Evolutionary conservation across 345 rosid genomes (phyloP).

Genomic region (Linum trigynum): DNA sequence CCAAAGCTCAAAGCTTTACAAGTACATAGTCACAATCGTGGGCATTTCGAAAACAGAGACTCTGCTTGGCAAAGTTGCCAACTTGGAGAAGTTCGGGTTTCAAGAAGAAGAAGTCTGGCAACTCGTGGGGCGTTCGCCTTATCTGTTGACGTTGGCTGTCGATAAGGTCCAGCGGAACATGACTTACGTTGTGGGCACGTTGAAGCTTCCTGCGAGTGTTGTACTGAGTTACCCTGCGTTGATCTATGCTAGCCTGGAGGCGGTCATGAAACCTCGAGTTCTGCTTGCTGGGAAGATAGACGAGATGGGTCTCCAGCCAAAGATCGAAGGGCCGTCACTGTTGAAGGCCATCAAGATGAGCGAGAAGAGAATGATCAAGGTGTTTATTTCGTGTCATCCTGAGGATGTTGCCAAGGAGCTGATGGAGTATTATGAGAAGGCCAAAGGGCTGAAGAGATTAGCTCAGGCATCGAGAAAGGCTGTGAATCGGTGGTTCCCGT

Average conservation of each 20-base stretch:
- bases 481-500: constrained; percentile 53
- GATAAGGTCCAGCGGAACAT: constrained; percentile 84
- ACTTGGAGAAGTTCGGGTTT: constrained; percentile 65
- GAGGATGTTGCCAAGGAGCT: constrained; percentile 42
- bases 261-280: constrained; percentile 47
- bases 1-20: constrained; percentile 56
- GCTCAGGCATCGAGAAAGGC: constrained; percentile 48
- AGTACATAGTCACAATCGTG: constrained; percentile 47
- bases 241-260: constrained; percentile 46
- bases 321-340: constrained; percentile 25
- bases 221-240: constrained; percentile 44
- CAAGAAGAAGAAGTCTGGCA: constrained; percentile 57
- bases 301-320: constrained; percentile 54
- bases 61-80: constrained; percentile 50
- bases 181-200: constrained; percentile 59
- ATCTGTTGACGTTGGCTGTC: constrained; percentile 48
- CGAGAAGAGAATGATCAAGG: constrained; percentile 49
- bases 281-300: constrained; percentile 43
- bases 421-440: constrained; percentile 39
- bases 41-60: constrained; percentile 68
- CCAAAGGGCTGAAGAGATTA: constrained; percentile 49
- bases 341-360: constrained; percentile 56
- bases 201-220: constrained; percentile 47
- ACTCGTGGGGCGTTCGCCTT: constrained; percentile 48
- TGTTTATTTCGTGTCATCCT: constrained; percentile 49